phyloP scores from a whole-genome alignment of 2,329 filamentous ascomycete species.

The Botrytis deweyae region DNA sequence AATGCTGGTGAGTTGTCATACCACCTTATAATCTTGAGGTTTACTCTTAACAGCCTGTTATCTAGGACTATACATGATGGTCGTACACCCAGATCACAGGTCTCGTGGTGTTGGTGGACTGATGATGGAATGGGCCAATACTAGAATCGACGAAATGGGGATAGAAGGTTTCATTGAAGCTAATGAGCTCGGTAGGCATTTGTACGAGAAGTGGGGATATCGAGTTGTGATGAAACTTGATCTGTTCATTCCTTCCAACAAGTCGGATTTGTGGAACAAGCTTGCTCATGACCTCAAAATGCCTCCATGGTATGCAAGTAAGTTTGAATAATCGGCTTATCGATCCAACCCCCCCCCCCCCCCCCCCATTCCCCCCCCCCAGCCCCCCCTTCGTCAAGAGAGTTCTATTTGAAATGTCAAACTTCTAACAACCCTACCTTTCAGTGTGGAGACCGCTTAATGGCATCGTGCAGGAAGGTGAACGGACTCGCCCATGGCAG shows the following conservation, averaged over 20 bases:
- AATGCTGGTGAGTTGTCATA: not conserved
- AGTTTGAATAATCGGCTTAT: not conserved
- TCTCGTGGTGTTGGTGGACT: constrained; percentile 1
- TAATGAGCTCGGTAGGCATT: not conserved
- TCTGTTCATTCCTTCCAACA: not conserved
- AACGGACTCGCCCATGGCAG: not conserved
- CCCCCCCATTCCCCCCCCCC: too few relatives aligned
- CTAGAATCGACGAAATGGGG: not conserved
- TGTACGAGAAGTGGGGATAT: constrained; percentile 16
- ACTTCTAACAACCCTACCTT: not conserved
- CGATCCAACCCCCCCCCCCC: not conserved
- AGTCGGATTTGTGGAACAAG: constrained; percentile 8
- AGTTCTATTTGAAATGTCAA: accelerated
- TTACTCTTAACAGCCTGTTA: not conserved
- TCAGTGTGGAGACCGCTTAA: not conserved
- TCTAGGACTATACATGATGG: not conserved
- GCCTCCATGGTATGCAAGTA: not conserved
- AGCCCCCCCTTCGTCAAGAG: too few relatives aligned
- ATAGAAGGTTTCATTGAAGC: constrained; percentile 12
- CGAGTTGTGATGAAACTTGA: constrained; percentile 7
- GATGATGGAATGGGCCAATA: constrained; percentile 12
- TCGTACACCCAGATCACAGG: constrained; percentile 6
- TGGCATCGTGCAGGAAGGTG: not conserved
- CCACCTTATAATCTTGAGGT: not conserved
- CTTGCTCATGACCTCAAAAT: not conserved